A percentile compares a stretch with the other conserved stretches of the same genome.
These are phyloP conservation scores for Cytospora mali DNA, from an alignment of 2,329 filamentous ascomycete genomes.

Conservation along the genomic window DNA sequence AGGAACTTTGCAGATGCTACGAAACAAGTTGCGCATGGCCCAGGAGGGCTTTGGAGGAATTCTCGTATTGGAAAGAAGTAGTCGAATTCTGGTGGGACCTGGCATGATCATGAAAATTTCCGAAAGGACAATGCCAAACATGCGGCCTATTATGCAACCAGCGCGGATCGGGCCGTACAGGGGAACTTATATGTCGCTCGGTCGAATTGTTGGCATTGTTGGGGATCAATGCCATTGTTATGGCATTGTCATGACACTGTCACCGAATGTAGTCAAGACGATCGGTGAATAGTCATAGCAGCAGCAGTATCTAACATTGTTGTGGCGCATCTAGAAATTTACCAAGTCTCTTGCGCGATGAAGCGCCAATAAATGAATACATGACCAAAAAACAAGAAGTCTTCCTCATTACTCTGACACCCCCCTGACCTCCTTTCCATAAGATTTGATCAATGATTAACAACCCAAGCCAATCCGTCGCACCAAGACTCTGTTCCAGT, in stretches of 20 bases:
- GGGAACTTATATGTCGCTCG: background rate
- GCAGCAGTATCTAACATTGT: constrained; percentile 24
- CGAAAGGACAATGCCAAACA: background rate
- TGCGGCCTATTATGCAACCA: constrained; percentile 6
- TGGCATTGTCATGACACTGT: background rate
- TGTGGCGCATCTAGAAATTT: constrained; percentile 24
- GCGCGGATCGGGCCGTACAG: background rate
- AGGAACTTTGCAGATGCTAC: background rate
- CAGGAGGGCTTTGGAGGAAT: background rate
- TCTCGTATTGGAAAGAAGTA: background rate
- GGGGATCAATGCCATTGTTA: too few relatives aligned
- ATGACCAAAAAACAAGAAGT: constrained; percentile 19
- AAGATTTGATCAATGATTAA: constrained; percentile 26
- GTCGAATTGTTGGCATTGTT: background rate
- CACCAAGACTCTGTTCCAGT: constrained; percentile 17
- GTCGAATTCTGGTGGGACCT: background rate
- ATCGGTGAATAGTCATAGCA: constrained; percentile 6
- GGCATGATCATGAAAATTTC: background rate
- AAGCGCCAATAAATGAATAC: constrained; percentile 16
- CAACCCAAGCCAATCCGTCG: constrained; percentile 12
- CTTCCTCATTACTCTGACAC: constrained; percentile 23
- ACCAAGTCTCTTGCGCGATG: constrained; percentile 14
- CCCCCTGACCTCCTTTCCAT: constrained; percentile 19
- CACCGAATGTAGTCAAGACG: too few relatives aligned
- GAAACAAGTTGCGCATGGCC: background rate